These are phyloP conservation scores for Excoecaria cochinchinensis DNA, from an alignment of 345 rosid genomes.

Conservation along the genomic window DNA sequence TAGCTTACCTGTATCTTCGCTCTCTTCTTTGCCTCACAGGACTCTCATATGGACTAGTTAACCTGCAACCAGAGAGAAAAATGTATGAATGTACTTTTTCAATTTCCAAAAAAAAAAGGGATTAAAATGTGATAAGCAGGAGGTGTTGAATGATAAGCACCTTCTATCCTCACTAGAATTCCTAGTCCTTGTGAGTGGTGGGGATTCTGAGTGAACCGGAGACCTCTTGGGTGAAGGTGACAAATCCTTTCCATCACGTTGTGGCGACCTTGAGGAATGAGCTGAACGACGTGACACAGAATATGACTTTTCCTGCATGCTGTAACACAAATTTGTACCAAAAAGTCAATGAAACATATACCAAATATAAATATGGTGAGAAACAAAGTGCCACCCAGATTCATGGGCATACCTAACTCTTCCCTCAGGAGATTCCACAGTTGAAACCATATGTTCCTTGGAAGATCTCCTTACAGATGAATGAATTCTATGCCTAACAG, in stretches of 20 bases:
- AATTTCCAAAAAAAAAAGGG: background rate
- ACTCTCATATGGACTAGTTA: conserved; percentile 28
- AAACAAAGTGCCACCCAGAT: background rate
- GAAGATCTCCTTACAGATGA: conserved; percentile 43
- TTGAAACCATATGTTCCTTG: conserved; percentile 39
- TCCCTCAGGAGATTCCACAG: conserved; percentile 43
- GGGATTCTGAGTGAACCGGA: conserved; percentile 23
- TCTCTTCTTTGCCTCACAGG: conserved; percentile 19
- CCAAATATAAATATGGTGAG: background rate
- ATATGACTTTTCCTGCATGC: conserved; percentile 27
- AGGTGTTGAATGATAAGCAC: conserved; percentile 16
- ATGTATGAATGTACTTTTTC: background rate
- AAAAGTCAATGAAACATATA: background rate
- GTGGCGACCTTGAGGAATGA: conserved; percentile 22
- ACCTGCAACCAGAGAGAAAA: conserved; percentile 21
- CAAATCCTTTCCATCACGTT: conserved; percentile 18
- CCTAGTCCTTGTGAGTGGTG: conserved; percentile 23
- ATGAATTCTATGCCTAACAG: conserved; percentile 39
- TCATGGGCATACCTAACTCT: conserved; percentile 45
- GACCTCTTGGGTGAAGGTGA: conserved; percentile 37
- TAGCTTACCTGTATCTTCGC: conserved; percentile 8
- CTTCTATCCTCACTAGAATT: conserved; percentile 36
- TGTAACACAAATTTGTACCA: conserved; percentile 16
- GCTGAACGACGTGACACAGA: conserved; percentile 18
- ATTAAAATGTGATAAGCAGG: background rate